Conservation (phyloP, 2,329 filamentous ascomycete genomes). For the Moelleriella libera region DNA sequence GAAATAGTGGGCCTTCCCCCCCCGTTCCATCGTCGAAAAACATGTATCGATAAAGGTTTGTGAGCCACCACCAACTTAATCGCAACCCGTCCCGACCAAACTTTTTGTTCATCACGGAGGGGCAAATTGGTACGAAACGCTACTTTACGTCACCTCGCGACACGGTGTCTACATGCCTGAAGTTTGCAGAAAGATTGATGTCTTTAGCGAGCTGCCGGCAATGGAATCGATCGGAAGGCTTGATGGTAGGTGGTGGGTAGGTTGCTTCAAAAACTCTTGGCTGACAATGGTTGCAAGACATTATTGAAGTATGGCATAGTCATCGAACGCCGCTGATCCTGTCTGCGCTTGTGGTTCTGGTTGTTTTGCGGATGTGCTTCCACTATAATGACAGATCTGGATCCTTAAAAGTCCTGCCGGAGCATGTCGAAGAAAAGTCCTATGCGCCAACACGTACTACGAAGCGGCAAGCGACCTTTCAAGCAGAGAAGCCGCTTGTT, state of each 20-base stretch:
- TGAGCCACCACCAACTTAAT: no score
- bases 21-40: no score
- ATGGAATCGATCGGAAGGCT: neutral
- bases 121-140: neutral
- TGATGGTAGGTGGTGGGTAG: constrained; percentile 2
- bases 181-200: constrained; percentile 1
- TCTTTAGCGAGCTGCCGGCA: neutral
- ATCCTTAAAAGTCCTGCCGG: constrained; percentile 22
- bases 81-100: neutral
- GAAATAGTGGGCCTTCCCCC: no score
- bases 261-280: neutral
- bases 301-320: constrained; percentile 30
- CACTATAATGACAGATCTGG: constrained; percentile 19
- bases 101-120: neutral
- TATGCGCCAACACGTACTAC: neutral
- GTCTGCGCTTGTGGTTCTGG: constrained; percentile 20
- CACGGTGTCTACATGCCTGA: neutral
- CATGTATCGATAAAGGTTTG: no score
- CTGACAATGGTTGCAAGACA: constrained; percentile 11
- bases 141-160: neutral
- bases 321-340: constrained; percentile 31
- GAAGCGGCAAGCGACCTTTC: neutral
- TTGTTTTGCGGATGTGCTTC: constrained; percentile 27
- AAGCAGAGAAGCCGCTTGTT: constrained; percentile 11
- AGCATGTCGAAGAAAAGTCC: constrained; percentile 15